These are phyloP conservation scores for Sesbania bispinosa DNA, from an alignment of 306 rosid genomes.

Conservation along the genomic window DNA sequence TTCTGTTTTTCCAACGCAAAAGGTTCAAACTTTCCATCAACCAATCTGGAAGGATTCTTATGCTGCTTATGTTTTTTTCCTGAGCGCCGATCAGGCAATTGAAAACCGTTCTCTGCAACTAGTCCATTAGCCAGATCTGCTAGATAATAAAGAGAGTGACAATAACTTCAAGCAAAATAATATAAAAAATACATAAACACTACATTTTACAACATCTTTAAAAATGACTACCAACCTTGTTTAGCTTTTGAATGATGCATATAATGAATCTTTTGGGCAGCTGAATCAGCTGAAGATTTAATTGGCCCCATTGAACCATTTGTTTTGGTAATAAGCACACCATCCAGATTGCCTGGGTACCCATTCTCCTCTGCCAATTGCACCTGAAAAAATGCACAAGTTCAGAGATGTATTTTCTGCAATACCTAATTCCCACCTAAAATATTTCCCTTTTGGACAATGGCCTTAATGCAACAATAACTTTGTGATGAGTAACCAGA, in stretches of 20 bases:
- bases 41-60: constrained; percentile 51
- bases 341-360: constrained; percentile 39
- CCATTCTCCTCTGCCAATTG: constrained; percentile 46
- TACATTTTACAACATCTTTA: too few species aligned
- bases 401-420: constrained; percentile 26
- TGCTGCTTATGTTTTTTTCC: constrained; percentile 68
- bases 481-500: constrained; percentile 9
- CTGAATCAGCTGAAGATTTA: constrained; percentile 36
- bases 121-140: constrained; percentile 57
- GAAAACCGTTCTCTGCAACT: constrained; percentile 52
- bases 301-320: constrained; percentile 42
- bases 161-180: constrained; percentile 17
- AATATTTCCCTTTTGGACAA: constrained; percentile 18
- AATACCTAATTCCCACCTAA: constrained; percentile 13
- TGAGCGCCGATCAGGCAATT: constrained; percentile 52
- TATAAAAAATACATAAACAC: neutral
- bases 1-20: constrained; percentile 40
- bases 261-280: constrained; percentile 33
- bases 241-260: constrained; percentile 35
- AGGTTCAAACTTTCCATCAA: constrained; percentile 52
- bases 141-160: constrained; percentile 8
- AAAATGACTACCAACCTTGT: constrained; percentile 63
- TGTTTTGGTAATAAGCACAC: constrained; percentile 29
- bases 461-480: constrained; percentile 23
- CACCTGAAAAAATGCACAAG: constrained; percentile 47